Base-by-base conservation (phyloP, 2,329 filamentous ascomycete genomes). In the Penicillium sumatraense region DNA sequence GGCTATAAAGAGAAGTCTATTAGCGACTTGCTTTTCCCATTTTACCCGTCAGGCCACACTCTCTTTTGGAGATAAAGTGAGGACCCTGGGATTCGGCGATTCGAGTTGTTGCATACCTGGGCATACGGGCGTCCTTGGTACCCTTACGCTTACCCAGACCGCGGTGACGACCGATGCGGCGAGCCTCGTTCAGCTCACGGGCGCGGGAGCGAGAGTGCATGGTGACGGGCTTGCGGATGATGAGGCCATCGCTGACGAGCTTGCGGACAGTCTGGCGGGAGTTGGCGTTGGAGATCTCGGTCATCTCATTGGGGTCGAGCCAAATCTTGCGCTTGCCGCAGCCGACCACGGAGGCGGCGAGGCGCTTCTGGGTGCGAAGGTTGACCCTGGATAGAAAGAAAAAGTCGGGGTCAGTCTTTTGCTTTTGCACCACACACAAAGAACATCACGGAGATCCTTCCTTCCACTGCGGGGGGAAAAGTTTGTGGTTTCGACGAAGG, bases 71-170 rank as follows among this genome's bases (percentile, higher is more conserved):
- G 14, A 16, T 16, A 11, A 8, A 7, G 3, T 13, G 47, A 26
- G 13, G 18, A 21, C 23, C 31, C 16, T 31, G 40, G 26, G 27
- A 38, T 16, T 21, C 35, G 29, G 18, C 14, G 36, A 16, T 20
- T 24, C 6, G 16, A 18, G 20, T 38, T 35, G 33, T 46, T 63
- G 59, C 89, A 79, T 90, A 95, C 90, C 88, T 89, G 78, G 93
- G 93, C 95, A 99, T 99, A 89, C 95, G 91, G 79, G 95, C 93
- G 80, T 99, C 93, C 79, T 91, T 91, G 76, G 96, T 98, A 97
- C 95, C 96, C 93, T 99, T 99, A 83, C 95, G 91, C 92, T 99
- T 99, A 91, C 95, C 95, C 85, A 96, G 96, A 79, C 95, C 95
- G 82, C 95, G 90, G 87, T 99, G 95, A 83, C 95, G 88, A 78